Conservation (phyloP, 1,284 basidiomycete species). For the Pseudozyma sp. region DNA sequence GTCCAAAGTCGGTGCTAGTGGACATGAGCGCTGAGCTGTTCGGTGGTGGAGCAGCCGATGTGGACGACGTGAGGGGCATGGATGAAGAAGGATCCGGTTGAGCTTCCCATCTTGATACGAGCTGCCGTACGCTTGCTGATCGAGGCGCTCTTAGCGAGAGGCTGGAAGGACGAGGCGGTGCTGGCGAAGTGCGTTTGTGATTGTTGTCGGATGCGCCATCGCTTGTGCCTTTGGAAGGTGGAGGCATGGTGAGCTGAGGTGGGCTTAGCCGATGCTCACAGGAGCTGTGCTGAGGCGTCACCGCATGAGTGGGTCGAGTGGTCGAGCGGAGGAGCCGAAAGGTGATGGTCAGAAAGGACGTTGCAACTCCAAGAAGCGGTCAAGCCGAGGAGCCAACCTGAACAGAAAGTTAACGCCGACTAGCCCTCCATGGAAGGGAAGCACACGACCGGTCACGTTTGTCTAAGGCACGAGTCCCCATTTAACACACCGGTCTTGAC, state of each 20-base stretch:
- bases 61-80: not conserved
- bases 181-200: constrained; percentile 2
- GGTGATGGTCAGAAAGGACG: constrained; percentile 6
- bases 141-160: constrained; percentile 26
- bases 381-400: no score
- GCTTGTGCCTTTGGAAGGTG: constrained; percentile 8
- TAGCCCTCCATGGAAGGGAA: no score
- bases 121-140: constrained; percentile 36
- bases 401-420: no score
- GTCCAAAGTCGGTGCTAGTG: not conserved
- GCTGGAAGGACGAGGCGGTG: constrained; percentile 27
- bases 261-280: constrained; percentile 2
- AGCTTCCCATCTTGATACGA: constrained; percentile 40
- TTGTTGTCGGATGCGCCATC: not conserved
- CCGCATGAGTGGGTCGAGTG: constrained; percentile 10
- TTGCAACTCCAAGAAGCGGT: not conserved
- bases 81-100: constrained; percentile 11
- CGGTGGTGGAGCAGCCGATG: constrained; percentile 1
- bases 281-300: constrained; percentile 10
- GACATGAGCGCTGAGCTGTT: not conserved
- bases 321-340: not conserved
- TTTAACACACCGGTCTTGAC: no score
- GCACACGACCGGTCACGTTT: no score
- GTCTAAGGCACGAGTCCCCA: no score
- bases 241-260: constrained; percentile 10